Conservation (phyloP, 2,329 filamentous ascomycete species). For the Westerdykella sp. region DNA sequence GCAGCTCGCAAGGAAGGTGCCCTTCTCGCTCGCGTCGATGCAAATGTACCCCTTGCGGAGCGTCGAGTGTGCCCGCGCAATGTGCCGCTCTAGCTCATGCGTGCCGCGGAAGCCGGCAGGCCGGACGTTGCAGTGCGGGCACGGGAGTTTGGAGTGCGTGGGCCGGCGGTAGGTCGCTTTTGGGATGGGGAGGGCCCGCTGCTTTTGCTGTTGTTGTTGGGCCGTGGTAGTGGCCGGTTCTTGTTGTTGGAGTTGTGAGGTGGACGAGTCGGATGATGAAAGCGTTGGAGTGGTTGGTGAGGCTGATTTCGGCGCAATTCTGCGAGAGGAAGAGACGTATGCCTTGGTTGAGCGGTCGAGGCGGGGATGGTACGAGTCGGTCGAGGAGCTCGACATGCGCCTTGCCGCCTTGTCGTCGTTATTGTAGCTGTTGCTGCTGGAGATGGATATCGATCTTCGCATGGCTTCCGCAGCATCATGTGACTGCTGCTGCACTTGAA, state of each 20-base stretch:
- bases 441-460: slow-evolving; percentile 44
- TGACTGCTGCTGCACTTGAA: slow-evolving; percentile 22
- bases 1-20: slow-evolving; percentile 69
- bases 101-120: slow-evolving; percentile 78
- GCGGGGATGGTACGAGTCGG: slow-evolving; percentile 42
- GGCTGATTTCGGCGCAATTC: slow-evolving; percentile 43
- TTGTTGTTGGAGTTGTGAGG: not conserved
- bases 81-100: slow-evolving; percentile 58
- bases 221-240: too few relatives aligned
- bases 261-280: slow-evolving; percentile 25
- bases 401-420: slow-evolving; percentile 42
- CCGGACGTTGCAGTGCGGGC: slow-evolving; percentile 62
- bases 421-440: slow-evolving; percentile 19
- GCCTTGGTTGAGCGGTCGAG: slow-evolving; percentile 46
- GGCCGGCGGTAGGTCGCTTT: slow-evolving; percentile 58
- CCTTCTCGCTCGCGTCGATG: slow-evolving; percentile 52
- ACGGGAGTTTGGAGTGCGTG: slow-evolving; percentile 65
- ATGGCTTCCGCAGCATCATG: slow-evolving; percentile 43
- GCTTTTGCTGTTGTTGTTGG: too few relatives aligned
- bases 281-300: slow-evolving; percentile 22
- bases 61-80: slow-evolving; percentile 59
- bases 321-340: slow-evolving; percentile 41
- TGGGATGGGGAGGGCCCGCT: slow-evolving; percentile 32
- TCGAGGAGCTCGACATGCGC: slow-evolving; percentile 24
- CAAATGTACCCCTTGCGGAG: slow-evolving; percentile 58